Percentiles rank a stretch among this genome's conserved stretches.
These are phyloP conservation scores for Pogostemon cablin DNA, from an alignment of 257 asterid species.

Conservation along the genomic window DNA sequence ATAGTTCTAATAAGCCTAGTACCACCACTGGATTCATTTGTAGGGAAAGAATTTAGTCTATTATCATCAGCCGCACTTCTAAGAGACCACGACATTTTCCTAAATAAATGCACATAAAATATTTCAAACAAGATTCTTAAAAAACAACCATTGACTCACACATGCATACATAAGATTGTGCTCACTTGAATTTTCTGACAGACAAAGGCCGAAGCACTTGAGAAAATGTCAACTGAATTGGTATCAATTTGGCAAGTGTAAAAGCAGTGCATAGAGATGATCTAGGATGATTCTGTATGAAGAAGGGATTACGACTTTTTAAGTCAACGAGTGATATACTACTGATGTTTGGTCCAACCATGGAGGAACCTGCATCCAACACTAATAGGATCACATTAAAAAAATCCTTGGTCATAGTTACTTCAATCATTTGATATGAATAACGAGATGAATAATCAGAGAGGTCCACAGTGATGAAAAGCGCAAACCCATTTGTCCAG, in stretches of 20 bases:
- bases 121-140: neutral
- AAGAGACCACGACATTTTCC: slow-evolving; percentile 60
- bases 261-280: slow-evolving; percentile 31
- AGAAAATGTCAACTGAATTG: slow-evolving; percentile 31
- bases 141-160: neutral
- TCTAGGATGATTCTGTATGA: slow-evolving; percentile 13
- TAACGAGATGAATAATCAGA: neutral
- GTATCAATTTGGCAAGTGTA: slow-evolving; percentile 33
- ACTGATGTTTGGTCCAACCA: slow-evolving; percentile 33
- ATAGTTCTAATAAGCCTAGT: slow-evolving; percentile 74
- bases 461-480: neutral
- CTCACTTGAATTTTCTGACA: slow-evolving; percentile 37
- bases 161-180: neutral
- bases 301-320: slow-evolving; percentile 28
- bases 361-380: slow-evolving; percentile 32
- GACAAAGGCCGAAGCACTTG: slow-evolving; percentile 27
- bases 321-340: slow-evolving; percentile 32
- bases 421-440: neutral
- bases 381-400: slow-evolving; percentile 3
- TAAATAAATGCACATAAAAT: slow-evolving; percentile 33
- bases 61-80: slow-evolving; percentile 72
- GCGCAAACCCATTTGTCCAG: neutral
- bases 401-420: neutral
- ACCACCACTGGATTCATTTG: slow-evolving; percentile 49
- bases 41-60: slow-evolving; percentile 49